Evolutionary conservation across 495 filamentous ascomycete species (phyloP), one percentile per base, ranked within the genome.

Genomic region (Hypomontagnella submonticulosa): DNA sequence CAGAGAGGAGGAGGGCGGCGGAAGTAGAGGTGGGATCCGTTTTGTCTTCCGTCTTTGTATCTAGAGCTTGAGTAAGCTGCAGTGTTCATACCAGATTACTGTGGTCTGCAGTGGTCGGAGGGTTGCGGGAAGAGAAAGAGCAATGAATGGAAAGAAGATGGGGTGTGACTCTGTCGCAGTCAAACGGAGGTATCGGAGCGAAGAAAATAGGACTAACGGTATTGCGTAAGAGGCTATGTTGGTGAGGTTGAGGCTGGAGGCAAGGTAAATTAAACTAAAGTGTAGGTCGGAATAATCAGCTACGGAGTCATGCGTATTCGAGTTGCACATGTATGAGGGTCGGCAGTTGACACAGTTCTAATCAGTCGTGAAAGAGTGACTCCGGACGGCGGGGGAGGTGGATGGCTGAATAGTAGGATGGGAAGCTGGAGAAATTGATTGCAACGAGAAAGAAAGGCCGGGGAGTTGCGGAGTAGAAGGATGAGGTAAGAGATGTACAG

Each of bases 21-120:
- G 76, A 76, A 66, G 79, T 73, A 65, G 72, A 74, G 66, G 74
- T 74, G 61, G 71, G 77, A 72, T 70, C 69, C 73, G 77, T 76
- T 76, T 73, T 75, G 74, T 63, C 66, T 65, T 80, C 74, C 77
- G 75, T 79, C 71, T 74, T 78, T 61, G 71, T 63, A 66, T 60
- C 66, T 68, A 61, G 48, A 13, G 30, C 20, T 49, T 53, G 23
- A 33, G 50, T 50, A 41, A 59, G 59, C 55, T 57, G 32, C 54
- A 55, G 50, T 56, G 37, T 43, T 42, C 58, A 19, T 15, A 38
- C 10, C n/a, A n/a, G n/a, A n/a, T n/a, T n/a, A n/a, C n/a, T n/a
- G n/a, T n/a, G 55, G 15, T 42, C 34, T 49, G 42, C 34, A 15
- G 40, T 37, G 16, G 50, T 43, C 18, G 46, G 60, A 18, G 52